Conservation (phyloP, 257 asterid species). For the Solanum appendiculatum region DNA sequence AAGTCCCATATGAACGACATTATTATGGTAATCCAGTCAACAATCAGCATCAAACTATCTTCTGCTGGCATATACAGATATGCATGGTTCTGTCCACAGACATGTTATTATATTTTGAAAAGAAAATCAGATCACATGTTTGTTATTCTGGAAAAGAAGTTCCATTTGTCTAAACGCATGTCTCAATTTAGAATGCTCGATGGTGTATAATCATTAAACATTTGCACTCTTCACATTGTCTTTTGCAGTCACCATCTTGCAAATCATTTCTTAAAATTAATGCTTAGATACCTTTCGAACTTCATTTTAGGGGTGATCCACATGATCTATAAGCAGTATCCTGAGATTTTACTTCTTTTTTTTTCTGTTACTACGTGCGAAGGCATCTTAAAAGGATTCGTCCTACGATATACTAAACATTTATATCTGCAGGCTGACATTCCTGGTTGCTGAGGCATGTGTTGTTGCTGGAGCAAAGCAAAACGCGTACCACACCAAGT, state of each 20-base stretch:
- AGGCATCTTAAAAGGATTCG: not conserved
- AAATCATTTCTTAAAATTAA: not conserved
- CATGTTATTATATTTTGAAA: not conserved
- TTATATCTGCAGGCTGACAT: slow-evolving; percentile 46
- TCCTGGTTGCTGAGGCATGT: slow-evolving; percentile 75
- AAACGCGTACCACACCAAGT: slow-evolving; percentile 73
- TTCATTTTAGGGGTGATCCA: not conserved
- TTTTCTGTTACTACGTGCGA: not conserved
- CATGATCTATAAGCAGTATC: not conserved
- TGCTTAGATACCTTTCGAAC: not conserved
- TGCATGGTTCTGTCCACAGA: not conserved
- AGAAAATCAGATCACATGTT: not conserved
- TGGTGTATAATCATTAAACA: not conserved
- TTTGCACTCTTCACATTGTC: not conserved
- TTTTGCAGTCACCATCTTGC: not conserved
- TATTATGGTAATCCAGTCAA: not conserved
- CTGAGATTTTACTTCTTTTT: not conserved
- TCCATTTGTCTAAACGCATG: not conserved
- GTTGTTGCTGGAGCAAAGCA: slow-evolving; percentile 66
- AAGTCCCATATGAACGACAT: not conserved
- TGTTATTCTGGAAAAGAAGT: not conserved
- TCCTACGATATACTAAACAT: not conserved
- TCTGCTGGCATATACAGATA: not conserved
- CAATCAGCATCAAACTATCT: not conserved
- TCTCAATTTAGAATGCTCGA: not conserved